Percentiles rank a stretch among this genome's conserved stretches.
phyloP scores from a whole-genome alignment of 2,329 filamentous ascomycete genomes.

The Epicoccum sorghinum region DNA sequence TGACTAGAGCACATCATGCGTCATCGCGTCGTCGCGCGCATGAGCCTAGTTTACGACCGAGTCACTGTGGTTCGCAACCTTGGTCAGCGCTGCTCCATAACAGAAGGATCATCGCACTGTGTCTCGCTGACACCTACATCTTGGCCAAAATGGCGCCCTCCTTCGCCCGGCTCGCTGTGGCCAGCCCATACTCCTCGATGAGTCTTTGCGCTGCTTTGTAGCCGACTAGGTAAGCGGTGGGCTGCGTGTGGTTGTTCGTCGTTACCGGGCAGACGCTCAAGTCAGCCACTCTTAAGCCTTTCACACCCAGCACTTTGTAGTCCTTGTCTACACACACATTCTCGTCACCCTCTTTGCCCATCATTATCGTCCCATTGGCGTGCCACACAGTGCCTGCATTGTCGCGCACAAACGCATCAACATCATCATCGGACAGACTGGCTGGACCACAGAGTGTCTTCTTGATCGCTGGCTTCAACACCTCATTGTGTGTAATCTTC shows the following conservation, averaged over 20 bases:
- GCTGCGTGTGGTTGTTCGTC: slow-evolving; percentile 45
- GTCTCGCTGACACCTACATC: slow-evolving; percentile 11
- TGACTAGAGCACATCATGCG: slow-evolving; percentile 10
- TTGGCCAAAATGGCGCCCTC: slow-evolving; percentile 6
- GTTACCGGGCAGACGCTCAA: slow-evolving; percentile 42
- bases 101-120: neutral
- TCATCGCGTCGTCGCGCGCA: slow-evolving; percentile 10
- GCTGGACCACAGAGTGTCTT: slow-evolving; percentile 52
- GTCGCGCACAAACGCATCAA: slow-evolving; percentile 47
- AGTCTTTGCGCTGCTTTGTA: slow-evolving; percentile 44
- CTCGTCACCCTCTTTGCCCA: slow-evolving; percentile 44
- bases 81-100: slow-evolving; percentile 5
- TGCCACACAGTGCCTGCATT: slow-evolving; percentile 45
- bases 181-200: slow-evolving; percentile 37
- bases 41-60: slow-evolving; percentile 9
- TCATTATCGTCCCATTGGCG: slow-evolving; percentile 45
- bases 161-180: neutral
- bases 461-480: slow-evolving; percentile 57
- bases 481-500: slow-evolving; percentile 54
- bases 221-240: slow-evolving; percentile 44
- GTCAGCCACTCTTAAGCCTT: slow-evolving; percentile 49
- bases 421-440: slow-evolving; percentile 57
- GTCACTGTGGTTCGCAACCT: slow-evolving; percentile 3
- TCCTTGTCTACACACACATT: slow-evolving; percentile 47
- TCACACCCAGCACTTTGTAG: slow-evolving; percentile 47